Conservation (phyloP, 257 asterid genomes). For the Plectranthus barbatus region DNA sequence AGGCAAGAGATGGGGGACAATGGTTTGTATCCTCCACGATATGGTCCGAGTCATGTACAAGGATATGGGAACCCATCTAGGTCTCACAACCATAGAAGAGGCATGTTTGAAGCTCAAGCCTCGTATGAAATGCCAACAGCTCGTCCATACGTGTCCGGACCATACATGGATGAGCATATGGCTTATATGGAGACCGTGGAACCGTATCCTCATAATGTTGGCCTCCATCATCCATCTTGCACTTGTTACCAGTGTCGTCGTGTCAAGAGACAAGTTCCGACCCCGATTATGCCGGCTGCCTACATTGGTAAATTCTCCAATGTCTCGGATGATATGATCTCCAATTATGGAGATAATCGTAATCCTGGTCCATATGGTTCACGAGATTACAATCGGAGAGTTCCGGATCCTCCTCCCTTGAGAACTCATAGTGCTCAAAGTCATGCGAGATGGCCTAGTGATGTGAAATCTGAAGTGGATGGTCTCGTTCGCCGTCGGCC, state of each 20-base stretch:
- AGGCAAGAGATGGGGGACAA: slow-evolving; percentile 39
- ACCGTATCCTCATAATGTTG: slow-evolving; percentile 27
- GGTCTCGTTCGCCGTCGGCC: slow-evolving; percentile 29
- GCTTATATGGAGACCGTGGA: slow-evolving; percentile 33
- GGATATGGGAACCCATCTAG: slow-evolving; percentile 36
- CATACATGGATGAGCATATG: slow-evolving; percentile 30
- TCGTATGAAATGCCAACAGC: slow-evolving; percentile 27
- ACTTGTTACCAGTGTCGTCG: slow-evolving; percentile 56
- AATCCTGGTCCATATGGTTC: slow-evolving; percentile 25
- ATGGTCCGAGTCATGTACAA: slow-evolving; percentile 23
- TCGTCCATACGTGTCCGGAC: slow-evolving; percentile 33
- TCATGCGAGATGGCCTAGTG: slow-evolving; percentile 48
- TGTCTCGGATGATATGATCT: slow-evolving; percentile 23
- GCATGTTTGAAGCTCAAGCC: slow-evolving; percentile 24
- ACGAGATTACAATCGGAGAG: slow-evolving; percentile 25
- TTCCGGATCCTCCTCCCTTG: slow-evolving; percentile 20
- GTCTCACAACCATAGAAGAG: slow-evolving; percentile 40
- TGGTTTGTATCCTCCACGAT: slow-evolving; percentile 46
- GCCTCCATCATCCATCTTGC: slow-evolving; percentile 67
- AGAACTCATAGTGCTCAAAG: slow-evolving; percentile 30
- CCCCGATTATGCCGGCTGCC: slow-evolving; percentile 23
- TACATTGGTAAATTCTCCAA: slow-evolving; percentile 29
- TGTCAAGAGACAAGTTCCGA: slow-evolving; percentile 24
- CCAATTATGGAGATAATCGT: slow-evolving; percentile 23
- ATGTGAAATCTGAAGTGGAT: slow-evolving; percentile 43